phyloP scores from a whole-genome alignment of 2,329 filamentous ascomycete species.

The Xylariaceae sp. region DNA sequence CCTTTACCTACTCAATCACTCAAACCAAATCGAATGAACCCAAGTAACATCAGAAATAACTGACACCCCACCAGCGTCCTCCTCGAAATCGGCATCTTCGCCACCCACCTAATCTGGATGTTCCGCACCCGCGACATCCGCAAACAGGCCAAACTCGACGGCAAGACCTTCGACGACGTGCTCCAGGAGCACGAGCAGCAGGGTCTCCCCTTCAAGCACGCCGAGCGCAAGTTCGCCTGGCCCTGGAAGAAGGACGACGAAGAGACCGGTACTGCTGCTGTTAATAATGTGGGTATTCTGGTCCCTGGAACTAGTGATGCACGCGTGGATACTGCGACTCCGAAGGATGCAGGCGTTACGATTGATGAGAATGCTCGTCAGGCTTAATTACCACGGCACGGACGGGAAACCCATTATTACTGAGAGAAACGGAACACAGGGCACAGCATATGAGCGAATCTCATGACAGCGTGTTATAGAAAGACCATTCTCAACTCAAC shows the following conservation, averaged over 20 bases:
- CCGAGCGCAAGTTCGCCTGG: slow-evolving; percentile 28
- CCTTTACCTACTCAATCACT: not conserved
- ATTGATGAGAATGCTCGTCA: not conserved
- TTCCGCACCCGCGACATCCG: slow-evolving; percentile 49
- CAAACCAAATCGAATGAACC: not conserved
- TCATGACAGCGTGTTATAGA: not conserved
- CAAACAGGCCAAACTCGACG: slow-evolving; percentile 45
- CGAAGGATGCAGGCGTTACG: not conserved
- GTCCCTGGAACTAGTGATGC: too few relatives aligned
- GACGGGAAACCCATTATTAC: too few relatives aligned
- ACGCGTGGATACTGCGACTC: not conserved
- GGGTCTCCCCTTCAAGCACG: slow-evolving; percentile 34
- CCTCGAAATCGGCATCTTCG: slow-evolving; percentile 56
- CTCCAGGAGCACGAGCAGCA: slow-evolving; percentile 32
- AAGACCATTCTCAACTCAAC: not conserved
- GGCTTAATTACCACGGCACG: not conserved
- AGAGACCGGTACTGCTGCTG: slow-evolving; percentile 12
- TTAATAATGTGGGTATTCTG: too few relatives aligned
- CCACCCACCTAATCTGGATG: slow-evolving; percentile 55
- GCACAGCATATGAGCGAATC: not conserved
- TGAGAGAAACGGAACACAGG: not conserved
- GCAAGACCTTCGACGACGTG: slow-evolving; percentile 53
- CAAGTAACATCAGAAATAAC: not conserved
- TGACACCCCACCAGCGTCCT: slow-evolving; percentile 38
- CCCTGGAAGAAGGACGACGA: slow-evolving; percentile 13